Conservation (phyloP, 495 filamentous ascomycete genomes). For the Lineolata rhizophorae region DNA sequence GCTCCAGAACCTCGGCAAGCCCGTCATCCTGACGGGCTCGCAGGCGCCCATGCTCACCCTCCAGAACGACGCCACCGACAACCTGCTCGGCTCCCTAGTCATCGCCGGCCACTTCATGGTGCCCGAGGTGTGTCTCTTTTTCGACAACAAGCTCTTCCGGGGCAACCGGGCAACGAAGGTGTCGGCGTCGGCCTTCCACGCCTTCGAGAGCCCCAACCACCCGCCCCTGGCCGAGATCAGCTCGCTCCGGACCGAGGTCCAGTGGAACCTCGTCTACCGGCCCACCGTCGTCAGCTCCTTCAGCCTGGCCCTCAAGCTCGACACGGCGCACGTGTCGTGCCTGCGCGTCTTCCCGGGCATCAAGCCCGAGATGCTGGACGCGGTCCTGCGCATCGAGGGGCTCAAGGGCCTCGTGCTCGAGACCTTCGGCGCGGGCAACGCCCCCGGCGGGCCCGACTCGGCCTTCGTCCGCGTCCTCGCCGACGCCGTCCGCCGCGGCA, state of each 20-base stretch:
- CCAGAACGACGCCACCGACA: conserved; percentile 91
- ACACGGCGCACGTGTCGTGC: conserved; percentile 79
- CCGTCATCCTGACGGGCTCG: conserved; percentile 75
- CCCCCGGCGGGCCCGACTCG: conserved; percentile 65
- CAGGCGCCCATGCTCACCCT: conserved; percentile 85
- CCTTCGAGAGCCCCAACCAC: conserved; percentile 73
- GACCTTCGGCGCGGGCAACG: conserved; percentile 91
- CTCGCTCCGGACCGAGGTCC: conserved; percentile 58
- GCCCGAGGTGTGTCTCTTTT: conserved; percentile 89
- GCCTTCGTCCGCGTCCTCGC: conserved; percentile 63
- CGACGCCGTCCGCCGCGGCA: conserved; percentile 54
- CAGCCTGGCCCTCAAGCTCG: conserved; percentile 50
- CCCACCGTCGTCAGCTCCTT: conserved; percentile 55
- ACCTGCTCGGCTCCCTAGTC: conserved; percentile 76
- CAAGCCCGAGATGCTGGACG: conserved; percentile 83
- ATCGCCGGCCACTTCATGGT: conserved; percentile 94
- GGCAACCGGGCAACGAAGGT: conserved; percentile 83
- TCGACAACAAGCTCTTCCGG: conserved; percentile 79
- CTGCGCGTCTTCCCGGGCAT: conserved; percentile 92
- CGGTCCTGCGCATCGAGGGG: conserved; percentile 55
- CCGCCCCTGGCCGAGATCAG: conserved; percentile 60
- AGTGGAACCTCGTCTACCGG: conserved; percentile 62
- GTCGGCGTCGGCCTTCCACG: conserved; percentile 65
- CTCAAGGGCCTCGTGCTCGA: conserved; percentile 74
- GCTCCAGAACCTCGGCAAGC: conserved; percentile 79